Percentiles rank a stretch among this genome's conserved stretches.
Conservation (phyloP, 371 early-diverging fungal species). For the Batkoa obscura region DNA sequence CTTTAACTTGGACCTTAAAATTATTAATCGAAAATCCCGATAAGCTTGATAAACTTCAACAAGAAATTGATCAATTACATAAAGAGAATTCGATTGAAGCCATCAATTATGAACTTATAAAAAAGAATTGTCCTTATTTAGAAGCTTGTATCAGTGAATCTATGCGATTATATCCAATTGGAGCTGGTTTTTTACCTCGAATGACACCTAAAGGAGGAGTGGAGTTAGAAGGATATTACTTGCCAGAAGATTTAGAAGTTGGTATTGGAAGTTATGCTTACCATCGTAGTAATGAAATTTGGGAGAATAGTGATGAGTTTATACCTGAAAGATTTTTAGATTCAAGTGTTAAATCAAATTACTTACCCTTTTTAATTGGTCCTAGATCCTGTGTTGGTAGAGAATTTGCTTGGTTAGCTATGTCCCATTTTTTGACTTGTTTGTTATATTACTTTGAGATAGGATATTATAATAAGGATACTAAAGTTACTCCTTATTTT, state of each 20-base stretch:
- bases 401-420: not conserved
- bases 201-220: conserved; percentile 5
- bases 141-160: conserved; percentile 15
- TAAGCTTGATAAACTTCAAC: not conserved
- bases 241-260: conserved; percentile 5
- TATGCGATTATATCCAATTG: conserved; percentile 11
- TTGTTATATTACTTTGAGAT: not conserved
- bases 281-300: not conserved
- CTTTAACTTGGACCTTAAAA: conserved; percentile 10
- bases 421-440: not conserved
- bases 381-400: not conserved
- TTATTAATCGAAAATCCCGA: conserved; percentile 8
- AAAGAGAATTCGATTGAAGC: not conserved
- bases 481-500: not conserved
- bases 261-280: not conserved
- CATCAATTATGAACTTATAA: conserved; percentile 9
- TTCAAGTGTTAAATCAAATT: not conserved
- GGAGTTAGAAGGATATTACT: conserved; percentile 6
- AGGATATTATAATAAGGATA: not conserved
- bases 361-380: not conserved
- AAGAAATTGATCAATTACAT: conserved; percentile 7
- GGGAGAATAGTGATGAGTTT: not conserved
- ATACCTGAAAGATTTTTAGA: not conserved
- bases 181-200: conserved; percentile 8
- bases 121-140: conserved; percentile 12